Evolutionary conservation across 306 rosid genomes (phyloP).

Genomic region (Albizia julibrissin): DNA sequence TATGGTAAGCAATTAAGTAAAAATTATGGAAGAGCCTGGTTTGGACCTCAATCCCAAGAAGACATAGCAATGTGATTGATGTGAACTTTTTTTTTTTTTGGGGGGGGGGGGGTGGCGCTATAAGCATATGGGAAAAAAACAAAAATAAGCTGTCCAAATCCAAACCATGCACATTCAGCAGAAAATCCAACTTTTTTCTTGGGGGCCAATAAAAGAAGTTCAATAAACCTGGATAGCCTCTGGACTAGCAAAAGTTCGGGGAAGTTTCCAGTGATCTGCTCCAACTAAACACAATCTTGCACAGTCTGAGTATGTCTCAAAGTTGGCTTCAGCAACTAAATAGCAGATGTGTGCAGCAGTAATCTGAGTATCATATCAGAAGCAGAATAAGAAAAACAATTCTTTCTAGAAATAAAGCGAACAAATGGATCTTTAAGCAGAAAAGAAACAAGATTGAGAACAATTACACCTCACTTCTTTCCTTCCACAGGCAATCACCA

Average conservation of each 20-base stretch:
- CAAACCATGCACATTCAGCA: conserved; percentile 18
- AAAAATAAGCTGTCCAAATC: background rate
- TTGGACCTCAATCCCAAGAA: conserved; percentile 17
- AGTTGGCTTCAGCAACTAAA: conserved; percentile 91
- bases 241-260: conserved; percentile 90
- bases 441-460: conserved; percentile 12
- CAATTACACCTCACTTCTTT: conserved; percentile 72
- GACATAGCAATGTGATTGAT: background rate
- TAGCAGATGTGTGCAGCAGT: conserved; percentile 95
- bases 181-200: background rate
- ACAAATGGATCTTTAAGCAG: background rate
- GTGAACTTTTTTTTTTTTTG: background rate
- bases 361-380: conserved; percentile 53
- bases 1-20: background rate
- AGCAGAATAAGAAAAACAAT: conserved; percentile 7
- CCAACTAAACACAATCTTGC: conserved; percentile 92
- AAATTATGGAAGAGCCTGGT: conserved; percentile 1
- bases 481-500: conserved; percentile 95
- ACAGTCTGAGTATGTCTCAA: conserved; percentile 82
- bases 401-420: background rate
- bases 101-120: background rate
- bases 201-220: background rate
- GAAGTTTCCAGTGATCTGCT: conserved; percentile 95
- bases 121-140: conserved; percentile 7
- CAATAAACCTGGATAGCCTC: conserved; percentile 90